A percentile compares a stretch with the other conserved stretches of the same genome.
phyloP scores from a whole-genome alignment of 441 rosid genomes.

The Croton laevigatus region DNA sequence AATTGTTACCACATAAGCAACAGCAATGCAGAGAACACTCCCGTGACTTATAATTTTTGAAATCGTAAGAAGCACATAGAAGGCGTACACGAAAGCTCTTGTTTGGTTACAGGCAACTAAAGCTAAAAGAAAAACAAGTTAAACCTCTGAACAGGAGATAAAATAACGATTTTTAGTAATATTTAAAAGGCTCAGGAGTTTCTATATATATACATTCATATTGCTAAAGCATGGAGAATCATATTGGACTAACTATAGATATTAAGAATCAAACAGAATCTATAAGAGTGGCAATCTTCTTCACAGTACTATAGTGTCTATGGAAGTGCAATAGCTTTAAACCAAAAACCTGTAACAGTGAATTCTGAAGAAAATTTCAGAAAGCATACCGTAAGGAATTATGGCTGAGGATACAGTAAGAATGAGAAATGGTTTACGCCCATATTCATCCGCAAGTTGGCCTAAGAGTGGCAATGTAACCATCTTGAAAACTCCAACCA shows the following conservation, averaged over 20 bases:
- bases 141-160: background rate
- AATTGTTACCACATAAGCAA: conserved; percentile 52
- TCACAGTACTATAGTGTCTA: background rate
- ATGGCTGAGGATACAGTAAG: conserved; percentile 45
- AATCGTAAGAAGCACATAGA: conserved; percentile 50
- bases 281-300: background rate
- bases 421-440: conserved; percentile 49
- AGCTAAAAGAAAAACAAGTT: conserved; percentile 27
- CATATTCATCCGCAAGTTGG: conserved; percentile 55
- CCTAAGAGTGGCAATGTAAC: conserved; percentile 50
- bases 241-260: background rate
- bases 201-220: too few relatives aligned
- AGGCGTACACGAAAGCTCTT: conserved; percentile 41
- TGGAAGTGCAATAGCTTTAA: background rate
- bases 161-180: background rate
- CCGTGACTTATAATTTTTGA: conserved; percentile 57
- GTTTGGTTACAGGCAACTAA: conserved; percentile 45
- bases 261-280: background rate
- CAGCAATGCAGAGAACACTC: conserved; percentile 54
- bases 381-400: conserved; percentile 44
- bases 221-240: background rate
- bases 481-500: conserved; percentile 62
- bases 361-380: background rate
- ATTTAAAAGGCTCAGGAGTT: background rate
- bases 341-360: background rate